phyloP scores from a whole-genome alignment of 306 rosid genomes.

The Sophora flavescens region DNA sequence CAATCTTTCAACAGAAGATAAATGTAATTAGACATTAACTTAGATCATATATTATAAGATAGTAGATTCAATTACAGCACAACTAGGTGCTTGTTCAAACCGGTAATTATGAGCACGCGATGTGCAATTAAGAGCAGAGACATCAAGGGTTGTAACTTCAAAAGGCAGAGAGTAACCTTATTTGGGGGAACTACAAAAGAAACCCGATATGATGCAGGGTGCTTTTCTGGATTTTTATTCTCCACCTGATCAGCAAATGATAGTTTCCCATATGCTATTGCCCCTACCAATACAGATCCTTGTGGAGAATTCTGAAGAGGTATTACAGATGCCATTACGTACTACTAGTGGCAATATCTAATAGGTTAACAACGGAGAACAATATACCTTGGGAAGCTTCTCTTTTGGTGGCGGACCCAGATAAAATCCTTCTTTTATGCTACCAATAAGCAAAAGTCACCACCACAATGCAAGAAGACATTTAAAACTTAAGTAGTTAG shows the following conservation, averaged over 20 bases:
- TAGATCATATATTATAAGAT: constrained; percentile 27
- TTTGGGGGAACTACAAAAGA: constrained; percentile 87
- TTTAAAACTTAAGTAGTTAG: constrained; percentile 20
- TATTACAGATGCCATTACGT: constrained; percentile 17
- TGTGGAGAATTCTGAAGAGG: constrained; percentile 72
- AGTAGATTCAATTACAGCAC: constrained; percentile 35
- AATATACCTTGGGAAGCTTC: constrained; percentile 86
- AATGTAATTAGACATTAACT: constrained; percentile 30
- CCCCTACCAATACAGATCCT: constrained; percentile 88
- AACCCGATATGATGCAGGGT: constrained; percentile 71
- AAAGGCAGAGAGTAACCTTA: constrained; percentile 65
- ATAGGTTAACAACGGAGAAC: constrained; percentile 27
- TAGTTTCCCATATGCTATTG: constrained; percentile 86
- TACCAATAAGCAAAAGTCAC: constrained; percentile 52
- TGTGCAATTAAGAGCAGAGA: constrained; percentile 27
- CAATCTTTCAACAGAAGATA: constrained; percentile 61
- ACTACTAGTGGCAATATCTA: constrained; percentile 29
- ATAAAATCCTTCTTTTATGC: constrained; percentile 88
- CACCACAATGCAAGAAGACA: constrained; percentile 33
- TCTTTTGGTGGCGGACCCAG: constrained; percentile 89
- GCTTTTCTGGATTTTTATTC: constrained; percentile 68
- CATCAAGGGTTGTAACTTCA: constrained; percentile 16
- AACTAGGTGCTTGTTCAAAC: constrained; percentile 26
- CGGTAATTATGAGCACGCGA: constrained; percentile 6
- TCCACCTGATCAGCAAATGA: constrained; percentile 57